Evolutionary conservation across 768 basidiomycete species (phyloP), one percentile per base, ranked within the genome.

Genomic region (Dentipellis sp.): DNA sequence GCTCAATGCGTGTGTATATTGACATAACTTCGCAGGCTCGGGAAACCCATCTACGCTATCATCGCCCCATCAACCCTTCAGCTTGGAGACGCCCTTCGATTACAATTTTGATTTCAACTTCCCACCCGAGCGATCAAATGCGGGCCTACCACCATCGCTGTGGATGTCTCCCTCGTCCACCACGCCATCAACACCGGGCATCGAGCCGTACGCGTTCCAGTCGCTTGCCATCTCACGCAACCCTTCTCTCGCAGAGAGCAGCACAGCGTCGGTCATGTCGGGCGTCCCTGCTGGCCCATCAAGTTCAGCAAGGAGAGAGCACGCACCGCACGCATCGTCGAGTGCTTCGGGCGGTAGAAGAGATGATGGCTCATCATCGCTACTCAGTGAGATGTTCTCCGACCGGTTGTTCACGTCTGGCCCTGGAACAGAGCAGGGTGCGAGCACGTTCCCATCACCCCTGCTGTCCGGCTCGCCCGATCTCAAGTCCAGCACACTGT

Each of bases 101-200:
- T 69, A 68, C 56, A 59, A 53, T 54, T 36, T 63, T 3, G 58
- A 64, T 50, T 52, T 56, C 19, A 62, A 64, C 38, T 58, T 65
- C 54, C 63, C 74, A 61, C 67, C 71, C 65, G 81, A 84, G 63
- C 81, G 78, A 63, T 75, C 77, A 49, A 72, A 74, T 58, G 63
- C 74, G 36, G 78, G 79, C 55, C 71, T 90, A 46, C 85, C 84
- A 49, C 87, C 89, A 3, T 88, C 88, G 40, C 71, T 91, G 40
- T 91, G 88, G 89, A 91, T 91, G 89, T 89, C 89, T 11, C 79
- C 88, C 49, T 71, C 80, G 5, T 77, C 78, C 40, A 67, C 80
- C 9, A 68, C 78, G 12, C 71, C 78, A 4, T 66, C 76, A 19
- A 72, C 78, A 29, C 72, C 78, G 7, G 66, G 59, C 65, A 19